These are phyloP conservation scores for Jatropha curcas DNA, from an alignment of 345 rosid genomes.

Conservation along the genomic window DNA sequence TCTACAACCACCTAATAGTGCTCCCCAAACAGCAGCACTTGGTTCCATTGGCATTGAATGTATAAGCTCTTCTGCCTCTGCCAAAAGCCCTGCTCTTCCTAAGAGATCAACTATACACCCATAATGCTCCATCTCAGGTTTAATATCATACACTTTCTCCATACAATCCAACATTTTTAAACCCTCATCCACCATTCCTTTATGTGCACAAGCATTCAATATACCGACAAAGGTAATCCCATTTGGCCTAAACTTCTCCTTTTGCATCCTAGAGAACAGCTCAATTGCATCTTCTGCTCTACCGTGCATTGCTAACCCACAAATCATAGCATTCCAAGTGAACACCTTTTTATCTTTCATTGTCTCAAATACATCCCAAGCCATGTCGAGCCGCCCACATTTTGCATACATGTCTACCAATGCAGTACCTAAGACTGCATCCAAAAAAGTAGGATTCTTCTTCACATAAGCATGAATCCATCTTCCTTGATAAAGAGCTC, in stretches of 20 bases:
- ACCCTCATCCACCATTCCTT: slow-evolving; percentile 39
- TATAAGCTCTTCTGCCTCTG: slow-evolving; percentile 42
- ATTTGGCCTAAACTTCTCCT: slow-evolving; percentile 34
- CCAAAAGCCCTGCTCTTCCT: slow-evolving; percentile 42
- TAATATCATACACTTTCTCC: slow-evolving; percentile 30
- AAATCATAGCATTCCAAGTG: slow-evolving; percentile 52
- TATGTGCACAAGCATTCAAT: slow-evolving; percentile 47
- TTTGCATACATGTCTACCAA: slow-evolving; percentile 49
- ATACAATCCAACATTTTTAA: slow-evolving; percentile 30
- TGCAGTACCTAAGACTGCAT: slow-evolving; percentile 44
- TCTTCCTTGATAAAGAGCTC: slow-evolving; percentile 49
- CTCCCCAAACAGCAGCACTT: slow-evolving; percentile 48
- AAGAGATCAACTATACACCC: slow-evolving; percentile 47
- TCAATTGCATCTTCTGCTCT: slow-evolving; percentile 44
- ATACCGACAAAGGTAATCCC: slow-evolving; percentile 39
- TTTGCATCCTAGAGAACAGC: slow-evolving; percentile 39
- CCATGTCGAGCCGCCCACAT: slow-evolving; percentile 46
- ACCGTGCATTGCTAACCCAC: slow-evolving; percentile 47
- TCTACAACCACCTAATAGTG: slow-evolving; percentile 48
- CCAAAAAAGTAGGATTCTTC: slow-evolving; percentile 27
- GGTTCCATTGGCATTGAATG: slow-evolving; percentile 39
- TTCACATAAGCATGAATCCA: slow-evolving; percentile 44
- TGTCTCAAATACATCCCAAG: slow-evolving; percentile 46
- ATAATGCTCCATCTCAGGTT: slow-evolving; percentile 44
- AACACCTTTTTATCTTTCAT: slow-evolving; percentile 37